These are phyloP conservation scores for Cyclotella baltica DNA, from an alignment of 108 stramenopile genomes.

Conservation along the genomic window DNA sequence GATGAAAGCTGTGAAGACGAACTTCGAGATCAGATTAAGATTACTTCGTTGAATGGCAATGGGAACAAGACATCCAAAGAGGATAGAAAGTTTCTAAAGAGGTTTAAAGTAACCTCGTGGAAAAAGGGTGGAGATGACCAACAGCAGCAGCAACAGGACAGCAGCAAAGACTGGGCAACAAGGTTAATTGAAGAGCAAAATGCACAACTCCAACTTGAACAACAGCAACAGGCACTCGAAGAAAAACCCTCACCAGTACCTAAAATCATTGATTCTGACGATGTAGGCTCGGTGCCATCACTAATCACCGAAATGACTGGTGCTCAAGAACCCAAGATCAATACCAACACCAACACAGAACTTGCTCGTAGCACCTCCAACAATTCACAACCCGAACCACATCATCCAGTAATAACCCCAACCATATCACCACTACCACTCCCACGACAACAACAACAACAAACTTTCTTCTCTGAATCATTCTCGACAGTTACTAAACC, in stretches of 20 bases:
- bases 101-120: background rate
- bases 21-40: background rate
- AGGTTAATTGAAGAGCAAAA: too few relatives aligned
- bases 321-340: background rate
- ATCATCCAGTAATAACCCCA: background rate
- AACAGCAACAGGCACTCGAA: background rate
- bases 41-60: background rate
- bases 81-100: background rate
- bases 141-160: background rate
- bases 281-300: conserved; percentile 27
- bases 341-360: background rate
- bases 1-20: background rate
- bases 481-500: background rate
- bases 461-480: background rate
- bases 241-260: background rate
- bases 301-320: conserved; percentile 32
- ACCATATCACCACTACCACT: background rate
- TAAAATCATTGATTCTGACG: conserved; percentile 17
- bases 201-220: background rate
- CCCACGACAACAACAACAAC: background rate
- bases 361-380: background rate
- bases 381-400: too few relatives aligned
- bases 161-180: background rate
- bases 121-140: background rate
- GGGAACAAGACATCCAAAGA: background rate